phyloP scores from a whole-genome alignment of 805 yeast species.

The Candida pseudofarinosa region DNA sequence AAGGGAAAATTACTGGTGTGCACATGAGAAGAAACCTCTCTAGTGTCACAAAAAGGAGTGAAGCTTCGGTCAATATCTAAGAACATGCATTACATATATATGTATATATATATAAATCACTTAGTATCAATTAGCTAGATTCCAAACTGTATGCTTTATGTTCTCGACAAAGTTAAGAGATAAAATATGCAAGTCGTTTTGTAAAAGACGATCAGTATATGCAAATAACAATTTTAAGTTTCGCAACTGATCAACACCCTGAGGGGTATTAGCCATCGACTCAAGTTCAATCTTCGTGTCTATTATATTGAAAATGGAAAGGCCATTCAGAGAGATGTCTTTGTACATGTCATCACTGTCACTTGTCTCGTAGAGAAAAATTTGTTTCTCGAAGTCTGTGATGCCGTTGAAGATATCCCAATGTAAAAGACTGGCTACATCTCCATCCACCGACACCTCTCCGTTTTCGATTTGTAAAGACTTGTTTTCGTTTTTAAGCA shows the following conservation, averaged over 20 bases:
- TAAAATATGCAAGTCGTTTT: slow-evolving; percentile 40
- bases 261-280: slow-evolving; percentile 39
- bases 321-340: slow-evolving; percentile 21
- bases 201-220: slow-evolving; percentile 45
- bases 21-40: not conserved
- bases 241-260: slow-evolving; percentile 54
- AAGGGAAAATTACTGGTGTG: not conserved
- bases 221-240: slow-evolving; percentile 59
- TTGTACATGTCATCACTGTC: slow-evolving; percentile 11
- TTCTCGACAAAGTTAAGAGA: slow-evolving; percentile 49
- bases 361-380: slow-evolving; percentile 24
- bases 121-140: slow-evolving; percentile 4
- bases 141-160: slow-evolving; percentile 45
- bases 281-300: slow-evolving; percentile 55
- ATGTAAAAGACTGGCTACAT: slow-evolving; percentile 19
- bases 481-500: slow-evolving; percentile 34
- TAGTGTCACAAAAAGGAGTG: not conserved
- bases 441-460: slow-evolving; percentile 21
- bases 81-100: no score
- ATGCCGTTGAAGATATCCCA: slow-evolving; percentile 20
- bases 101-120: not conserved
- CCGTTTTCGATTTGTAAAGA: slow-evolving; percentile 23
- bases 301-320: slow-evolving; percentile 42
- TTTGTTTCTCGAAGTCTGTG: slow-evolving; percentile 25
- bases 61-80: no score